A percentile compares a stretch with the other conserved stretches of the same genome.
Conservation (phyloP, 345 rosid species). For the Camelina sativa region DNA sequence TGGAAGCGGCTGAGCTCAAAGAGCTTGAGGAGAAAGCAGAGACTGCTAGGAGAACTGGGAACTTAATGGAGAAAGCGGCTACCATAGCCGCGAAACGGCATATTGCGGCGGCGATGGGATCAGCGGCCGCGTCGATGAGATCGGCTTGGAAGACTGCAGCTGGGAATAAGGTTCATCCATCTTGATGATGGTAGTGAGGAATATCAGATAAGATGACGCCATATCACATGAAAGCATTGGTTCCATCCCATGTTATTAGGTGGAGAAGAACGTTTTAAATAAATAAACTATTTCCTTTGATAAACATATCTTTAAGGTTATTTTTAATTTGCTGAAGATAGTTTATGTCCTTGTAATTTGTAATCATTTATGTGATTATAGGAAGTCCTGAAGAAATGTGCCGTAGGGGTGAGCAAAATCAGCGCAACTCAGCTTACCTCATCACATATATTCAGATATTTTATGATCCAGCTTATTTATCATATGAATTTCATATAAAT, state of each 20-base stretch:
- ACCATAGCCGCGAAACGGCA: slow-evolving; percentile 66
- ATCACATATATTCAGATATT: too few relatives aligned
- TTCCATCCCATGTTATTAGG: neutral
- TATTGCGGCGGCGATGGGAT: slow-evolving; percentile 72
- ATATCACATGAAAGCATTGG: neutral
- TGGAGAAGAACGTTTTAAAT: neutral
- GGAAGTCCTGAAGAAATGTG: too few relatives aligned
- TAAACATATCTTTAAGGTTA: neutral
- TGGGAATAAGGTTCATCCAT: slow-evolving; percentile 76
- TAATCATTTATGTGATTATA: too few relatives aligned
- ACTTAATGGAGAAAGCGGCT: slow-evolving; percentile 63
- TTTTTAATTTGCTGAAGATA: neutral
- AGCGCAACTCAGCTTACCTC: too few relatives aligned
- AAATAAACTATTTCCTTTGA: neutral
- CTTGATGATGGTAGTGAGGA: slow-evolving; percentile 49
- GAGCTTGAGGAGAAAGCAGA: slow-evolving; percentile 62
- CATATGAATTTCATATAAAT: too few relatives aligned
- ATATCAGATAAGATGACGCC: neutral
- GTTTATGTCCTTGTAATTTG: neutral
- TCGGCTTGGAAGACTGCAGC: slow-evolving; percentile 71
- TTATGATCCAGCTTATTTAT: too few relatives aligned
- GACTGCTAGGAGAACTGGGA: slow-evolving; percentile 66
- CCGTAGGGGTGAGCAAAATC: too few relatives aligned
- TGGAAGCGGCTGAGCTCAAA: slow-evolving; percentile 48
- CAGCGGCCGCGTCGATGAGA: slow-evolving; percentile 87